Percentiles rank a stretch among this genome's conserved stretches.
Conservation (phyloP, 129 eudicot genomes). For the Scalesia atractyloides region DNA sequence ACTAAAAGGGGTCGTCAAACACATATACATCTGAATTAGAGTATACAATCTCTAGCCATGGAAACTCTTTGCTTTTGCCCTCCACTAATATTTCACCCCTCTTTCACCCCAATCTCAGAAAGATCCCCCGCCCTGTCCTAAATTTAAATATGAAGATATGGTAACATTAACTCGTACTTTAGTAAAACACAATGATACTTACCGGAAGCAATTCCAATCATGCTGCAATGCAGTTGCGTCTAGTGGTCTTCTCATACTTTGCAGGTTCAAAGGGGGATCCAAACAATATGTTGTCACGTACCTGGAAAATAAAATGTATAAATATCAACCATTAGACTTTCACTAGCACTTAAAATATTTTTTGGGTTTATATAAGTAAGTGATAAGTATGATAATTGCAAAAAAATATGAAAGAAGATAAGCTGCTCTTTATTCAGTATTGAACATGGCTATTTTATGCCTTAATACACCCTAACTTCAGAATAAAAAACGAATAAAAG, state of each 20-base stretch:
- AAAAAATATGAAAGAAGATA: conserved; percentile 79
- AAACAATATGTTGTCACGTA: conserved; percentile 90
- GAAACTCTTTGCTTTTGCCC: conserved; percentile 99
- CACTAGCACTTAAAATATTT: background rate
- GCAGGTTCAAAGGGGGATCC: conserved; percentile 71
- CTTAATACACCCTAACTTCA: no score
- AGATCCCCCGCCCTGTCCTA: conserved; percentile 88
- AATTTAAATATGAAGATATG: conserved; percentile 10
- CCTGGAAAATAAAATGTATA: conserved; percentile 46
- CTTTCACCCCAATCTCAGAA: conserved; percentile 98
- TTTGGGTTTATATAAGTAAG: no score
- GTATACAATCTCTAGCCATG: conserved; percentile 93
- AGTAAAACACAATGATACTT: conserved; percentile 26
- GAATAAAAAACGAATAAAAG: no score
- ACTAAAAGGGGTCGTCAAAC: conserved; percentile 97
- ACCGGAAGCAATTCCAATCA: conserved; percentile 92
- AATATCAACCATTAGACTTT: conserved; percentile 4
- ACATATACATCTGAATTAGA: conserved; percentile 81
- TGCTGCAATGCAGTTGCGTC: conserved; percentile 77
- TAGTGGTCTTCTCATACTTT: conserved; percentile 68
- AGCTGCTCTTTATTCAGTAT: no score
- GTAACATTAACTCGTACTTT: background rate
- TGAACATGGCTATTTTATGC: no score
- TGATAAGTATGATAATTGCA: conserved; percentile 90
- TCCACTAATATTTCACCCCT: conserved; percentile 96